Conservation (phyloP, 2,329 filamentous ascomycete species). For the Aspergillus ruber region DNA sequence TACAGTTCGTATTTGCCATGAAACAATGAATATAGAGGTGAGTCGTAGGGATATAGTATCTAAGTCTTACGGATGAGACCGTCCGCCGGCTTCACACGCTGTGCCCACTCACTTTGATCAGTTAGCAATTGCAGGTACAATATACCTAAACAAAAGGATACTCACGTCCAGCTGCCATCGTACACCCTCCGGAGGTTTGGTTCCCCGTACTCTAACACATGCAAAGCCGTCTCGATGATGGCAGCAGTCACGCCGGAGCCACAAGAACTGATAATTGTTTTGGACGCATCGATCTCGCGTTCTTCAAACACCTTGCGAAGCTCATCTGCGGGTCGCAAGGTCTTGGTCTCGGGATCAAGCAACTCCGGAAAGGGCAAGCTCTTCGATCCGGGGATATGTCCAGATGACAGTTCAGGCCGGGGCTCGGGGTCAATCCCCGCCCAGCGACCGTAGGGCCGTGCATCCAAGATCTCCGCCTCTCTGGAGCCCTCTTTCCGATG, state of each 20-base stretch:
- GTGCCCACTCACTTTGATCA: conserved; percentile 43
- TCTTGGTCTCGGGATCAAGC: conserved; percentile 75
- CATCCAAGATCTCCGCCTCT: conserved; percentile 83
- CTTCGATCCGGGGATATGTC: conserved; percentile 84
- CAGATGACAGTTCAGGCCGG: conserved; percentile 74
- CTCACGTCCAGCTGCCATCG: conserved; percentile 96
- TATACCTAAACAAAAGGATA: conserved; percentile 20
- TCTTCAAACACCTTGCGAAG: conserved; percentile 68
- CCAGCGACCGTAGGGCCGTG: conserved; percentile 72
- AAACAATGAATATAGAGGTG: too few relatives aligned
- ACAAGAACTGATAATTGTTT: conserved; percentile 80
- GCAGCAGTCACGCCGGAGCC: conserved; percentile 93
- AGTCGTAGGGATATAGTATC: not conserved
- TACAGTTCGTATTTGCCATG: not conserved
- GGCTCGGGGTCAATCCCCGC: conserved; percentile 80
- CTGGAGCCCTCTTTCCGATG: conserved; percentile 76
- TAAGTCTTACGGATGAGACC: conserved; percentile 40
- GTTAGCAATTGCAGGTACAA: not conserved
- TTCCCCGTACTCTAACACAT: conserved; percentile 67
- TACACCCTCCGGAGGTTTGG: conserved; percentile 68
- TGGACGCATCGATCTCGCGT: conserved; percentile 71
- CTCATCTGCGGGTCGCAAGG: conserved; percentile 65
- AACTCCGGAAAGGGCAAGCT: conserved; percentile 74
- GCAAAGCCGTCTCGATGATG: conserved; percentile 79
- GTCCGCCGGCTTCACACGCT: conserved; percentile 40